Percentiles rank a stretch among this genome's conserved stretches.
phyloP scores from a whole-genome alignment of 768 basidiomycete genomes.

The Coprinopsis marcescibilis region DNA sequence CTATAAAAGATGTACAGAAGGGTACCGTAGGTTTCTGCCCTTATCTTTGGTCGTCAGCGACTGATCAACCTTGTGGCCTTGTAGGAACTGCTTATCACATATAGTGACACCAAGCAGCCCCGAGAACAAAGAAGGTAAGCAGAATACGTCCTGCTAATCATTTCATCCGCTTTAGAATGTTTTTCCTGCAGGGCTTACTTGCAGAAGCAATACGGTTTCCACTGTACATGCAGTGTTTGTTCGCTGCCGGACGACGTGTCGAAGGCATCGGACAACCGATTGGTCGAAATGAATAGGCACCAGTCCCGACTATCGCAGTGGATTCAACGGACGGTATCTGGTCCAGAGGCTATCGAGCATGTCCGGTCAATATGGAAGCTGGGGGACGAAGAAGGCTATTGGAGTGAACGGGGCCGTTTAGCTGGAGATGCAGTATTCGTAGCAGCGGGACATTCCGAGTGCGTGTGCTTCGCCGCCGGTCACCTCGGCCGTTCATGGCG shows the following conservation, averaged over 20 bases:
- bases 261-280: slow-evolving; percentile 43
- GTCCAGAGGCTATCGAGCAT: slow-evolving; percentile 41
- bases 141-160: neutral
- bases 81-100: slow-evolving; percentile 59
- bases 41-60: slow-evolving; percentile 1
- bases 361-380: slow-evolving; percentile 50
- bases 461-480: too few species aligned
- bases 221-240: slow-evolving; percentile 55
- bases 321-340: slow-evolving; percentile 39
- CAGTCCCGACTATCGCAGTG: slow-evolving; percentile 45
- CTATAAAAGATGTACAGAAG: slow-evolving; percentile 44
- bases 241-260: slow-evolving; percentile 45
- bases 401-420: slow-evolving; percentile 57
- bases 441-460: slow-evolving; percentile 61
- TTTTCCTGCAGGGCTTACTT: slow-evolving; percentile 37
- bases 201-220: slow-evolving; percentile 47
- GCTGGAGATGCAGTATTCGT: slow-evolving; percentile 58
- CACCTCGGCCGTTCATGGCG: neutral
- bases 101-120: slow-evolving; percentile 50
- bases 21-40: slow-evolving; percentile 38
- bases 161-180: neutral
- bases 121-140: slow-evolving; percentile 48
- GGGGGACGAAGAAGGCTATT: slow-evolving; percentile 59
- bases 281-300: slow-evolving; percentile 39
- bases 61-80: slow-evolving; percentile 1